Conservation (phyloP, 208 protist genomes). For the Herpetomonas tarakana region DNA sequence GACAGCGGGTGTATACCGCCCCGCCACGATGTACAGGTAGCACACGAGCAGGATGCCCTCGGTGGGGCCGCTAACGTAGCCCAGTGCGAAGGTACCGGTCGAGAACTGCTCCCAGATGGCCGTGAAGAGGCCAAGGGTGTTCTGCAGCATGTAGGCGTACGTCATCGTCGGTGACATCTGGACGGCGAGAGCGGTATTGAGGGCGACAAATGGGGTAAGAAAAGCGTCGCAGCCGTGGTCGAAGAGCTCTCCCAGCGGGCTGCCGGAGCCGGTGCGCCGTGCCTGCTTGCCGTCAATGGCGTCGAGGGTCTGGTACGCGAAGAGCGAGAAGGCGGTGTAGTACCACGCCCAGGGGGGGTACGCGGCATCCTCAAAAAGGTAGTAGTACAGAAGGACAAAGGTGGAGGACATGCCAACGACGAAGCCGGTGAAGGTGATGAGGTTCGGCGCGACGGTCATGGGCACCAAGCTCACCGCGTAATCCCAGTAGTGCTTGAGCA, state of each 20-base stretch:
- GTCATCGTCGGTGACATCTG: slow-evolving; percentile 33
- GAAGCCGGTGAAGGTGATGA: slow-evolving; percentile 85
- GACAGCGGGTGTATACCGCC: slow-evolving; percentile 29
- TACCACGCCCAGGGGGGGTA: slow-evolving; percentile 89
- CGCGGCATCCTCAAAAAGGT: slow-evolving; percentile 39
- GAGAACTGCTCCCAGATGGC: slow-evolving; percentile 89
- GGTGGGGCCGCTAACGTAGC: slow-evolving; percentile 85
- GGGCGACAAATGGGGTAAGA: slow-evolving; percentile 71
- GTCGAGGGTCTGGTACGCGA: slow-evolving; percentile 93
- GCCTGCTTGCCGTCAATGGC: slow-evolving; percentile 97
- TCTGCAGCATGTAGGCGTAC: slow-evolving; percentile 49
- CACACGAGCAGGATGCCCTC: slow-evolving; percentile 81
- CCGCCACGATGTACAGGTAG: slow-evolving; percentile 55
- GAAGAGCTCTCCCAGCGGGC: slow-evolving; percentile 94
- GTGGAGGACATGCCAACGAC: slow-evolving; percentile 67
- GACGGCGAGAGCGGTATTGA: slow-evolving; percentile 49
- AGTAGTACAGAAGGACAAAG: slow-evolving; percentile 54
- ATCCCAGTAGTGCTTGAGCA: slow-evolving; percentile 87
- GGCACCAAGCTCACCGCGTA: slow-evolving; percentile 81
- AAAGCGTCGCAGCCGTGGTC: slow-evolving; percentile 95
- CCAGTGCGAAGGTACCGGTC: slow-evolving; percentile 89
- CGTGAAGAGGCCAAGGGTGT: slow-evolving; percentile 58
- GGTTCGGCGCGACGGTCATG: slow-evolving; percentile 87
- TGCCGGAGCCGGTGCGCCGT: slow-evolving; percentile 81
- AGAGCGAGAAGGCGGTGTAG: slow-evolving; percentile 63